Percentiles rank a stretch among this genome's conserved stretches.
Conservation (phyloP, 352 stramenopile genomes). For the Phytopythium cucurbitacearum region DNA sequence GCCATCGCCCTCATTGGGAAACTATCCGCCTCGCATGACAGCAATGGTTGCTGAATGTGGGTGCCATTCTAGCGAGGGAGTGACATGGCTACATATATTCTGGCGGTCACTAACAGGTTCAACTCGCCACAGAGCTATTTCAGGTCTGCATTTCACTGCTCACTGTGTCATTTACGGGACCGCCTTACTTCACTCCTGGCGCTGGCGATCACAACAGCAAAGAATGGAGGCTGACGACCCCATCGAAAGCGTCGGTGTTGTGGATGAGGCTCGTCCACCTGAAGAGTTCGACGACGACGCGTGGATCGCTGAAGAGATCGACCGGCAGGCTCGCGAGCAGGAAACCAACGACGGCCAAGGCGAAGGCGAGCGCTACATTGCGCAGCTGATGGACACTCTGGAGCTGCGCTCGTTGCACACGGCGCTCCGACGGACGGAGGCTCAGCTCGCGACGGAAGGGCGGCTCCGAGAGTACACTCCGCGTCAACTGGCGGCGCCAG, state of each 20-base stretch:
- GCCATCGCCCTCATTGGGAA: not conserved
- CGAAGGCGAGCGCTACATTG: slow-evolving; percentile 26
- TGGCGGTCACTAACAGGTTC: not conserved
- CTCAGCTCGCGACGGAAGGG: slow-evolving; percentile 34
- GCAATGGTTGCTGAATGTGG: not conserved
- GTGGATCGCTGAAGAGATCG: slow-evolving; percentile 8
- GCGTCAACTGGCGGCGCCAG: slow-evolving; percentile 12
- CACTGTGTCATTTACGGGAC: too few relatives aligned
- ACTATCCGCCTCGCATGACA: not conserved
- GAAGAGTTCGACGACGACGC: slow-evolving; percentile 1
- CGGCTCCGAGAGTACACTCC: slow-evolving; percentile 46
- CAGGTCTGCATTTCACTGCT: not conserved
- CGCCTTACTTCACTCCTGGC: not conserved
- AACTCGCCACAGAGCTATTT: not conserved
- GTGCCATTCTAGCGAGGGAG: not conserved
- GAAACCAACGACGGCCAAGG: slow-evolving; percentile 5
- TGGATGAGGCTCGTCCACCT: not conserved
- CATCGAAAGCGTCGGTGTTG: not conserved
- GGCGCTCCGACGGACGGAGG: slow-evolving; percentile 30
- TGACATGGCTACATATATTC: not conserved
- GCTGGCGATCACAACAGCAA: not conserved
- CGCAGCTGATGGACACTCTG: slow-evolving; percentile 52
- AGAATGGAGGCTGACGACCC: not conserved
- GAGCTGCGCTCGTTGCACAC: slow-evolving; percentile 40
- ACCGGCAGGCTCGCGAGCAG: slow-evolving; percentile 3